Conservation (phyloP, 805 yeast genomes). For the Saccharomycopsis sp. region DNA sequence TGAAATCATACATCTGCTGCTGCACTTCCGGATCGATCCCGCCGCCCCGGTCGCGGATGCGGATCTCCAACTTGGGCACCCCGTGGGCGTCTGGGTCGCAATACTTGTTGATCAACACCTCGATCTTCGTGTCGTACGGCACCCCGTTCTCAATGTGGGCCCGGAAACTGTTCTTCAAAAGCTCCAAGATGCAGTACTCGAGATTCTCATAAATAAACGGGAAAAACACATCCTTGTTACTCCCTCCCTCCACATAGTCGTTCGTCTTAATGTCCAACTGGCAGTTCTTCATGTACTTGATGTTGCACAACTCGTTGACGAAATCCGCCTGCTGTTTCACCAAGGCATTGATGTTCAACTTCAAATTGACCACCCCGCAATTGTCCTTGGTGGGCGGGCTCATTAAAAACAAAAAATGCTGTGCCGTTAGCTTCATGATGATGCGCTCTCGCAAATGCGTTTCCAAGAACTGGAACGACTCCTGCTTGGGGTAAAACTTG, state of each 20-base stretch:
- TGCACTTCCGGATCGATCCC: slow-evolving; percentile 70
- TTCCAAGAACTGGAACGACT: slow-evolving; percentile 58
- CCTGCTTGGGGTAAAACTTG: slow-evolving; percentile 35
- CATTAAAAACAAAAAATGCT: slow-evolving; percentile 69
- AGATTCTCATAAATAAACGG: slow-evolving; percentile 84
- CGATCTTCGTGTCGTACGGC: slow-evolving; percentile 24
- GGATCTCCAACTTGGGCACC: slow-evolving; percentile 48
- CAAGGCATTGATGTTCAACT: slow-evolving; percentile 53
- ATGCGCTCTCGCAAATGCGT: slow-evolving; percentile 76
- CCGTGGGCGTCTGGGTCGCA: slow-evolving; percentile 16
- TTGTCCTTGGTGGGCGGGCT: slow-evolving; percentile 36
- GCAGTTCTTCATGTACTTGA: slow-evolving; percentile 76
- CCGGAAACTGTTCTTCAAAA: slow-evolving; percentile 77
- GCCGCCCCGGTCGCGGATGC: slow-evolving; percentile 81
- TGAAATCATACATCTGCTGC: slow-evolving; percentile 69
- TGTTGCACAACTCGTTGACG: slow-evolving; percentile 73
- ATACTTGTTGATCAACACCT: slow-evolving; percentile 19
- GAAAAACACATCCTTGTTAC: slow-evolving; percentile 34
- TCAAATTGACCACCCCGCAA: slow-evolving; percentile 60
- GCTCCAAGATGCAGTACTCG: slow-evolving; percentile 80
- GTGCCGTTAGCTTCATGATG: slow-evolving; percentile 76
- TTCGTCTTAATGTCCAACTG: slow-evolving; percentile 42
- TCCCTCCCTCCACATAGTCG: slow-evolving; percentile 9
- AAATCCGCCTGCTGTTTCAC: slow-evolving; percentile 57
- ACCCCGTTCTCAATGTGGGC: slow-evolving; percentile 69